Base-by-base conservation (phyloP, 345 rosid genomes). In the Hibiscus syriacus region DNA sequence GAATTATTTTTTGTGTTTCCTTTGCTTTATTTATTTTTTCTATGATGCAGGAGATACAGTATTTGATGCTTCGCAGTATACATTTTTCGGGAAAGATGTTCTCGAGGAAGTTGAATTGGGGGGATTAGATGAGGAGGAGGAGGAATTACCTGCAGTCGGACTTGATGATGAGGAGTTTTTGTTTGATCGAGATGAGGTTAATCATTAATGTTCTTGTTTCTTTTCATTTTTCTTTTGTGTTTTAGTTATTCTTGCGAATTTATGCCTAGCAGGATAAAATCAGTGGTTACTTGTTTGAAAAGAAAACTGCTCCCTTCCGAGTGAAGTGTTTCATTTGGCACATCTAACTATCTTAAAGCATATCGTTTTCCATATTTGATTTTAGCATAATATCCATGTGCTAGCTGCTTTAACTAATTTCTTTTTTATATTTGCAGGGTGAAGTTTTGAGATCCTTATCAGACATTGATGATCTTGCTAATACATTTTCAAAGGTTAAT, bases 31-130 rank as follows among this genome's bases (percentile, higher is more conserved):
- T 39, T 20, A 6, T 26, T 45, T 61, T 49, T 50, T 45, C 8
- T 38, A 25, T 67, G 68, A 48, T 72, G 83, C 85, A 83, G 95
- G 71, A 68, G 72, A 4, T 69, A 34, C 92, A 27, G 78, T 86
- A 77, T 94, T 91, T 80, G 99, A 94, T 77, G 96, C 99, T 62
- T 91, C 99, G 5, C 98, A 94, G 69, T 94, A 94, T 82, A 98
- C 97, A 22, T 94, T 94, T 75, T 94, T 94, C 61, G 99, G 99
- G 67, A 81, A 85, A 46, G 90, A 94, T 76, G 90, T 76, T 41
- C 84, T 85, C 1, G 97, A 91, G 84, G 99, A 91, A 81, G 88
- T 94, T 72, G 99, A 94, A 84, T 77, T 94, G 59, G 99, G 98
- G 25, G 99, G 99, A 46, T 77, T 94, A 68, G 99, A 92, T 32